A percentile compares a stretch with the other conserved stretches of the same genome.
Evolutionary conservation across 208 protist species (phyloP).

Genomic region (Leishmania guyanensis): DNA sequence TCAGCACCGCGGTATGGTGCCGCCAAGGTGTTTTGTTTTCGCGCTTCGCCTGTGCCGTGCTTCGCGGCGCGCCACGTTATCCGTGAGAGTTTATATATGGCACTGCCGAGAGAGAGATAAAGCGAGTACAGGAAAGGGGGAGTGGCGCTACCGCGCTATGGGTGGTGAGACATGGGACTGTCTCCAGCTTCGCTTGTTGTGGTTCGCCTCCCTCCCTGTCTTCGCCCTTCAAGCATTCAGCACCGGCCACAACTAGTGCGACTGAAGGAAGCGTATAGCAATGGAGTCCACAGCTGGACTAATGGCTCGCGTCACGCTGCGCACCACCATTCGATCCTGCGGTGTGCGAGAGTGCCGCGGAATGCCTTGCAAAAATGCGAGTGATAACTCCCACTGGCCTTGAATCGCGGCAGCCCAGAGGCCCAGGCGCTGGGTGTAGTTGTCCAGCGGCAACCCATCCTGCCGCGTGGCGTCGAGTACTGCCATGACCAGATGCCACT

Average conservation of each 20-base stretch:
- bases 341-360: slow-evolving; percentile 48
- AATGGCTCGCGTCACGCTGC: slow-evolving; percentile 48
- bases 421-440: slow-evolving; percentile 68
- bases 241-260: slow-evolving; percentile 11
- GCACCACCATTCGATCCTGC: slow-evolving; percentile 76
- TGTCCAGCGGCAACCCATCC: slow-evolving; percentile 73
- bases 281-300: slow-evolving; percentile 60
- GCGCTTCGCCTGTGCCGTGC: not conserved
- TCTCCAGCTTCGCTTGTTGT: not conserved
- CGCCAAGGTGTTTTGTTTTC: not conserved
- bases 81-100: slow-evolving; percentile 1
- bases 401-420: slow-evolving; percentile 73
- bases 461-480: slow-evolving; percentile 63
- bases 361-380: slow-evolving; percentile 54
- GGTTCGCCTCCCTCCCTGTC: not conserved
- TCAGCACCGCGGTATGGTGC: not conserved
- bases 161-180: not conserved
- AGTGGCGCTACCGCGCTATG: not conserved
- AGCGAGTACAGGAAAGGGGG: not conserved
- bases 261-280: slow-evolving; percentile 64
- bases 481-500: slow-evolving; percentile 50
- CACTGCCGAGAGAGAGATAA: not conserved
- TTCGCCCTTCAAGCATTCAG: not conserved
- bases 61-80: not conserved
- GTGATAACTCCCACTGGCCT: slow-evolving; percentile 72